phyloP scores from a whole-genome alignment of 202 grass and related monocot species.

The Panicum virgatum region DNA sequence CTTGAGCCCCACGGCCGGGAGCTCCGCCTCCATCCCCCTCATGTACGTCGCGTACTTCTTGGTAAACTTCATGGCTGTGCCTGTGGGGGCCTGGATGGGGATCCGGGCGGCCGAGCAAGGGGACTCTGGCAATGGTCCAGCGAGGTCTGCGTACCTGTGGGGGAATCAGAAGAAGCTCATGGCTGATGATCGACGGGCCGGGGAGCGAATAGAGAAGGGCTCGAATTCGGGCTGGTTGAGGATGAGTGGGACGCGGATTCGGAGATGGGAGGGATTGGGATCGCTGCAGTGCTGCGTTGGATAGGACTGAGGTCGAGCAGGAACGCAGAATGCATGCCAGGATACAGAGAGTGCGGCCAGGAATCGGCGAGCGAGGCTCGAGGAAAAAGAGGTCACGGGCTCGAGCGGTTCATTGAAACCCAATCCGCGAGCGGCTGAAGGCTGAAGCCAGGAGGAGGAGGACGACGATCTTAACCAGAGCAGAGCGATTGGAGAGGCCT shows the following conservation, averaged over 20 bases:
- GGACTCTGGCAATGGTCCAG: too few species aligned
- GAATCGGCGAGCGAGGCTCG: neutral
- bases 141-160: too few species aligned
- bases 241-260: neutral
- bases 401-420: too few species aligned
- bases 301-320: neutral
- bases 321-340: neutral
- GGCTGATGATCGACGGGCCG: too few species aligned
- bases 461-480: too few species aligned
- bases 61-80: constrained; percentile 81
- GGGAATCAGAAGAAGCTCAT: too few species aligned
- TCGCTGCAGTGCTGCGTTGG: neutral
- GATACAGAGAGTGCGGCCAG: neutral
- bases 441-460: too few species aligned
- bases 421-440: too few species aligned
- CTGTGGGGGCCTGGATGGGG: too few species aligned
- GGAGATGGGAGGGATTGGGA: neutral
- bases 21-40: constrained; percentile 58
- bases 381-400: neutral
- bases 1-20: constrained; percentile 81
- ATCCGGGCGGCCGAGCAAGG: neutral
- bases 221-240: neutral
- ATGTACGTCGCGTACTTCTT: constrained; percentile 91
- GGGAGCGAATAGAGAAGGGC: neutral
- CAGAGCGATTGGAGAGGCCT: too few species aligned